These are phyloP conservation scores for Chrysoporthe austroafricana DNA, from an alignment of 2,329 filamentous ascomycete genomes.

Conservation along the genomic window DNA sequence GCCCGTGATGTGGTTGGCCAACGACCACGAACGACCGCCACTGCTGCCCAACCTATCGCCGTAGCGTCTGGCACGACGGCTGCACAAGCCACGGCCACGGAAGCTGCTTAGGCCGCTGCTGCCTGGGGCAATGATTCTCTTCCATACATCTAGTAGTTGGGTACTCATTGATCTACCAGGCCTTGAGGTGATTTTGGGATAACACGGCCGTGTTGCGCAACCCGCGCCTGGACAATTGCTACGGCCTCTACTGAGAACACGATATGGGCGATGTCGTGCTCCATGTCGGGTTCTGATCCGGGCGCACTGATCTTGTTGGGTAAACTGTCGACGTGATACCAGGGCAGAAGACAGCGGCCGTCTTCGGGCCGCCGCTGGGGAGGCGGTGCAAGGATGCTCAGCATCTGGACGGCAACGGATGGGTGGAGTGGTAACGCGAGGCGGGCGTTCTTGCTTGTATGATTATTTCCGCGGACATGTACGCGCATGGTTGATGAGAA, in stretches of 20 bases:
- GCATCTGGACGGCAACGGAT: not conserved
- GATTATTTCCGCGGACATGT: not conserved
- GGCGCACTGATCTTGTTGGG: not conserved
- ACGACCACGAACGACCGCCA: slow-evolving; percentile 30
- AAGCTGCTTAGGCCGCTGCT: slow-evolving; percentile 8
- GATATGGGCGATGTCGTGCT: not conserved
- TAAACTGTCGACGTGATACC: not conserved
- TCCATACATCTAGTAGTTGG: not conserved
- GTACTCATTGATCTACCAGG: not conserved
- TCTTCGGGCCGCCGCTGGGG: not conserved
- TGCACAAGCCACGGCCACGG: not conserved
- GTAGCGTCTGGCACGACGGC: not conserved
- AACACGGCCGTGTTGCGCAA: not conserved
- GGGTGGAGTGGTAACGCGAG: not conserved
- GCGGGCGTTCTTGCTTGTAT: not conserved
- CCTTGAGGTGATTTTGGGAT: not conserved
- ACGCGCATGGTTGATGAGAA: slow-evolving; percentile 1
- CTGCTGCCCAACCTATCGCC: not conserved
- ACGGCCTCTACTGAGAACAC: not conserved
- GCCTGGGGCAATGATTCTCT: slow-evolving; percentile 5
- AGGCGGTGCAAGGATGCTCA: not conserved
- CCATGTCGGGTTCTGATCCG: not conserved
- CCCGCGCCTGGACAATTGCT: not conserved
- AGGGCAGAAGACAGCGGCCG: not conserved
- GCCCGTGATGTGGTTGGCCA: slow-evolving; percentile 78